Evolutionary conservation across 148 eudicot genomes (phyloP), one percentile per base, ranked within the genome.

Genomic region (Vaccinium vitisidaea): DNA sequence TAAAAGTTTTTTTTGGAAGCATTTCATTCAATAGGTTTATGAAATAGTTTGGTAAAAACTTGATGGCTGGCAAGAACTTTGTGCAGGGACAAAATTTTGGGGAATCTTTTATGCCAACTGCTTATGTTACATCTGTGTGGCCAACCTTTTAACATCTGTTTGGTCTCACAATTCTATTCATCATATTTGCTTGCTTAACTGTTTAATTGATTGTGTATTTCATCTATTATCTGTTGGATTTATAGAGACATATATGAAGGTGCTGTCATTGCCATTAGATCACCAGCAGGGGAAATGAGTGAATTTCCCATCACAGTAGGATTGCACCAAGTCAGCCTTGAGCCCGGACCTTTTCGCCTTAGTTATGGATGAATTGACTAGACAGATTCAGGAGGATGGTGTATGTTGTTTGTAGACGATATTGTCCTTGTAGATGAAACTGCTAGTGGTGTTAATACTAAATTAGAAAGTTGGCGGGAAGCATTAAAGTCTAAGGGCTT

Each of bases 101-200:
- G 56, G 14, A 39, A 58, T 73, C 9, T 77, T 80, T 80, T 69
- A 16, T 80, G 78, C 36, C 79, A 0, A 73, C 43, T 3, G 36
- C 46, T 70, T 43, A 79, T 54, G 8, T 55, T 69, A 36, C 43
- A 46, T 71, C 83, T 15, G 52, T 63, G 83, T 67, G 82, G 19
- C 8, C 19, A 50, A 19, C 77, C 30, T 19, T 39, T 16, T 27
- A 43, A 67, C 76, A 78, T 75, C n/a, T 30, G 36, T 9, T 76
- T 49, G 15, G 73, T 13, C 16, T 0, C 50, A 49, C 18, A 77
- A 27, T 79, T 79, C 5, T 27, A 25, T 55, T 30, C 15, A 8
- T 79, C 1, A 1, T 79, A 79, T 65, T 49, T 76, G 46, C 10
- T 43, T 82, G 39, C 5, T 8, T 36, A 75, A 43, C 80, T 36